phyloP scores from a whole-genome alignment of 2,329 filamentous ascomycete genomes.

The Falciphora oryzae region DNA sequence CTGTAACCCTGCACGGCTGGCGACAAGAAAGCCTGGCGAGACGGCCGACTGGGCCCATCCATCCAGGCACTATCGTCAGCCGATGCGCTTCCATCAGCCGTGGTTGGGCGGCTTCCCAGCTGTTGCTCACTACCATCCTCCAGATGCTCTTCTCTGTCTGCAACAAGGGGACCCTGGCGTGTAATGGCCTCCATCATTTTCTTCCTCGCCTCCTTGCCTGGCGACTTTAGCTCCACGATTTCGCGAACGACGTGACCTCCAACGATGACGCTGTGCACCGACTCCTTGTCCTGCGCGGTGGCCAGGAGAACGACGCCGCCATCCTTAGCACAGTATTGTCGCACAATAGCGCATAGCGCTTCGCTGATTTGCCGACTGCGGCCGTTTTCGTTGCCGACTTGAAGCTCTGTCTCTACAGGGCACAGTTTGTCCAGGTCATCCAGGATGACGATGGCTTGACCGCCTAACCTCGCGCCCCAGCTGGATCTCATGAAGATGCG shows the following conservation, averaged over 20 bases:
- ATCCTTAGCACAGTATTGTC: slow-evolving; percentile 74
- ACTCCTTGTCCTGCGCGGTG: slow-evolving; percentile 89
- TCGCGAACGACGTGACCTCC: slow-evolving; percentile 90
- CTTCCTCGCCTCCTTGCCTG: slow-evolving; percentile 83
- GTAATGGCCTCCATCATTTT: slow-evolving; percentile 79
- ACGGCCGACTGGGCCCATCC: slow-evolving; percentile 59
- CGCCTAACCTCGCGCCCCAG: slow-evolving; percentile 85
- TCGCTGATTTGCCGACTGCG: slow-evolving; percentile 91
- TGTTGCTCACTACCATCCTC: slow-evolving; percentile 17
- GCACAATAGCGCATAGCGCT: slow-evolving; percentile 73
- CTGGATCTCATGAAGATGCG: slow-evolving; percentile 82
- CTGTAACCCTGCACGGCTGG: slow-evolving; percentile 53
- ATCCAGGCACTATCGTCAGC: slow-evolving; percentile 63
- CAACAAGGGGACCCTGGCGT: slow-evolving; percentile 41
- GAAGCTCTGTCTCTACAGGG: slow-evolving; percentile 87
- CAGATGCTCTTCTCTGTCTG: slow-evolving; percentile 26
- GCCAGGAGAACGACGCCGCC: slow-evolving; percentile 81
- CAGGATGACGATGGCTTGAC: slow-evolving; percentile 75
- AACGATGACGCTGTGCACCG: slow-evolving; percentile 82
- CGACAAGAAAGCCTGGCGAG: slow-evolving; percentile 17
- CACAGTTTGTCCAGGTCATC: slow-evolving; percentile 93
- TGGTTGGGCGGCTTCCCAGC: slow-evolving; percentile 47
- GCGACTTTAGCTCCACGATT: slow-evolving; percentile 82
- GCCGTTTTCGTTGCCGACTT: slow-evolving; percentile 89
- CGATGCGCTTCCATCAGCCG: slow-evolving; percentile 45